Base-by-base conservation (phyloP, 352 stramenopile genomes). In the Discostella stelligera region DNA sequence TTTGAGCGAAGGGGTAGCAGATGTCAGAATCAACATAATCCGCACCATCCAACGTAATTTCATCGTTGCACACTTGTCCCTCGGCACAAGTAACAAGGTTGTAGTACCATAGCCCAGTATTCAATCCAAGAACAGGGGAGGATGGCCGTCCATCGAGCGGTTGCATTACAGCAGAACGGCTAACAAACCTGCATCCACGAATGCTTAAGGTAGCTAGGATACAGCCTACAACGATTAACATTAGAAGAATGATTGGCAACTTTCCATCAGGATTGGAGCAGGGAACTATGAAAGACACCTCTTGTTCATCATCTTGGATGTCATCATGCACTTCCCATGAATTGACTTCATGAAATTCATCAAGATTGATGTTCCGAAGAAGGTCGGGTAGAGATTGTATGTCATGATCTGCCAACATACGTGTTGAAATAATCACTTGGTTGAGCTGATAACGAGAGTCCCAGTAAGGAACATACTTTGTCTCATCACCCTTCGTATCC, bases 371-470 rank as follows among this genome's bases (percentile, higher is more conserved):
- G 44, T 62, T 68, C 18, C 66, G 30, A 25, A 83, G 64, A 69
- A 83, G 78, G 25, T 61, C 30, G 18, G 72, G 55, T 6, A 83
- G 59, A 62, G 58, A 41, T 20, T 62, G 56, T 10, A 83, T 74
- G 30, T 66, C 55, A 65, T 83, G 76, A 60, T 83, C 76, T 18
- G 69, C 54, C 1, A 83, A 59, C 76, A 83, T 79, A 39, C 49
- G 62, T 2, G n/a, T 49, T 3, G 76, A 83, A 27, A 83, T 11
- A 49, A 79, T 66, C 0, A 83, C 76, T 71, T 78, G 70, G n/a
- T 83, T 83, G 59, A 83, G 79, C 48, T 83, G 68, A 63, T 83
- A 83, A 13, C 58, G 58, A 46, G 54, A 72, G n/a, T 69, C 76
- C 62, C 64, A 83, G 46, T 83, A 83, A 39, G 76, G 69, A 39